Evolutionary conservation across 2,329 filamentous ascomycete species (phyloP), one percentile per base, ranked within the genome.

Genomic region (Domatiomyces globalis): DNA sequence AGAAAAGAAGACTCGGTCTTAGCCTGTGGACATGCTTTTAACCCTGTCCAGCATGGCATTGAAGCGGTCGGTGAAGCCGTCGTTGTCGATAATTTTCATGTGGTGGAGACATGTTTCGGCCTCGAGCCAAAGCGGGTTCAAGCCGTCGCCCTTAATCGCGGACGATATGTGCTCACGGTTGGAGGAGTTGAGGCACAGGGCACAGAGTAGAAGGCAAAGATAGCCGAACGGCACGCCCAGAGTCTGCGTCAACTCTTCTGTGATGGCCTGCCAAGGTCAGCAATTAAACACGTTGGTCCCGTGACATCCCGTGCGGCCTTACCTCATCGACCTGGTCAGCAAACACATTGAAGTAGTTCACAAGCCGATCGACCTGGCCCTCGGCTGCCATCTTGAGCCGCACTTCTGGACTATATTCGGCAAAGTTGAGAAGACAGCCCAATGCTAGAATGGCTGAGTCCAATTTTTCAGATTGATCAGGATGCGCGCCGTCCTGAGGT

Each of bases 401-500:
- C 10, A 84, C 82, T 19, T 73, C 65, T 15, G 80, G 72, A 61
- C 81, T 87, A 63, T 87, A 83, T 64, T 95, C 88, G 7, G 86
- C 79, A 50, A 95, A 77, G 62, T 95, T 95, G 66, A 94, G 94
- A 67, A 90, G 78, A 19, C 87, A 79, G 0, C 87, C 89, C 42
- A 95, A 71, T 49, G 85, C 77, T 43, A 95, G 74, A 47, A 95
- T 78, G 12, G 95, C 73, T 47, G 79, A 76, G 58, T 94, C 84
- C 49, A 89, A 71, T 8, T 84, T 68, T 7, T 72, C 71, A 48
- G 74, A 73, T 27, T 69, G 66, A 5, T 65, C 53, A 61, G 51
- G 45, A 33, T 61, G 50, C 46, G 56, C 62, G 2, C 63, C 59
- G 42, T 64, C 55, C 29, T 63, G 59, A 10, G 60, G 54, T 39